phyloP scores from a whole-genome alignment of 805 yeast species.

The Ogataea dorogensis region DNA sequence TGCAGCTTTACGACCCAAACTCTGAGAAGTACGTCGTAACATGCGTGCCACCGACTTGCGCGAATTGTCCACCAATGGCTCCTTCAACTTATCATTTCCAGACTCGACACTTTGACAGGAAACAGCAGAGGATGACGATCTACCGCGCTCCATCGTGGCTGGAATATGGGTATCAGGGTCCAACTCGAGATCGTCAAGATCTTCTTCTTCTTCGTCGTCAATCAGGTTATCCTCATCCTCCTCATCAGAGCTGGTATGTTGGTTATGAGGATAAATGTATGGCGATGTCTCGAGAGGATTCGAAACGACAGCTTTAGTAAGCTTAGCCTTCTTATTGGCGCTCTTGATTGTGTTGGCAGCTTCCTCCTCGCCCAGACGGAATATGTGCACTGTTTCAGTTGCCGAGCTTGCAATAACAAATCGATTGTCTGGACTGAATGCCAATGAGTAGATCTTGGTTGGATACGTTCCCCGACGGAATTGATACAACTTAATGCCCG shows the following conservation, averaged over 20 bases:
- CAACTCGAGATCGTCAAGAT: constrained; percentile 18
- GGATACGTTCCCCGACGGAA: constrained; percentile 90
- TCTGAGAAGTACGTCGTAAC: constrained; percentile 75
- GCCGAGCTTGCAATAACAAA: constrained; percentile 84
- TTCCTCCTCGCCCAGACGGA: constrained; percentile 60
- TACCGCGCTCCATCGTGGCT: constrained; percentile 15
- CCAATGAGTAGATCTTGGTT: constrained; percentile 76
- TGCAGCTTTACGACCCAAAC: constrained; percentile 76
- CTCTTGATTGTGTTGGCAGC: constrained; percentile 33
- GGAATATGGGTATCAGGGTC: constrained; percentile 19
- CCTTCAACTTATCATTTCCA: constrained; percentile 33
- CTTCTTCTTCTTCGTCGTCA: constrained; percentile 21
- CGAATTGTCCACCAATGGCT: constrained; percentile 69
- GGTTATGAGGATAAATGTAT: constrained; percentile 23
- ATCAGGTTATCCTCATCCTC: constrained; percentile 31
- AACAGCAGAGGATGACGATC: constrained; percentile 28
- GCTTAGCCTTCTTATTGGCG: constrained; percentile 17
- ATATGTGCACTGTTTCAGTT: constrained; percentile 91
- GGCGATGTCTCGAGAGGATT: constrained; percentile 23
- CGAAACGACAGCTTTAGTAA: constrained; percentile 16
- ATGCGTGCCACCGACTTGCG: constrained; percentile 72
- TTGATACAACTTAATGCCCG: constrained; percentile 70
- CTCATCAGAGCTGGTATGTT: constrained; percentile 32
- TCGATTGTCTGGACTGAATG: constrained; percentile 72
- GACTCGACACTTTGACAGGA: constrained; percentile 30